These are phyloP conservation scores for Colletotrichum filicis DNA, from an alignment of 2,329 filamentous ascomycete species.

Conservation along the genomic window DNA sequence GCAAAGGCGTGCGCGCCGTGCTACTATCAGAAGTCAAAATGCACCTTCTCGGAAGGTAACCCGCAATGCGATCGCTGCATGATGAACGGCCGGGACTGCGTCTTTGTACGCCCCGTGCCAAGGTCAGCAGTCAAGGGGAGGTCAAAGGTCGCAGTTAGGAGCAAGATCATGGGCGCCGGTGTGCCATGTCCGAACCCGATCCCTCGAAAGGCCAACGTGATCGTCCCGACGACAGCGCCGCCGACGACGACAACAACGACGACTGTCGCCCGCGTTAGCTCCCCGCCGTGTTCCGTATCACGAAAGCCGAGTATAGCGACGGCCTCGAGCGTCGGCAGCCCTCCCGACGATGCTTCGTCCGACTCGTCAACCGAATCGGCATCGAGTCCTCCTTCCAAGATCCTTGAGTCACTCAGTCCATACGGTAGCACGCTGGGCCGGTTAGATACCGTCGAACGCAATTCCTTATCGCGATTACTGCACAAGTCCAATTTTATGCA, in stretches of 20 bases:
- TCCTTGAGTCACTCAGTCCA: constrained; percentile 25
- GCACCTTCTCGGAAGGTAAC: constrained; percentile 33
- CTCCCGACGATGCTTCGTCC: constrained; percentile 25
- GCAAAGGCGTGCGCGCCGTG: constrained; percentile 34
- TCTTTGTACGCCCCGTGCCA: constrained; percentile 34
- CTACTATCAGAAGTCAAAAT: constrained; percentile 36
- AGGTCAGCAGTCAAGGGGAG: constrained; percentile 30
- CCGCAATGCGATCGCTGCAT: constrained; percentile 33
- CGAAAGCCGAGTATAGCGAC: constrained; percentile 8
- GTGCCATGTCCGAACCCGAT: constrained; percentile 4
- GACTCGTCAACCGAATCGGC: constrained; percentile 31
- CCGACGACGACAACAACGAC: constrained; percentile 12
- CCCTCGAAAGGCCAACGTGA: constrained; percentile 3
- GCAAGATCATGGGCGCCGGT: constrained; percentile 24
- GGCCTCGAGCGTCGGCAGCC: constrained; percentile 14
- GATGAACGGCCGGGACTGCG: constrained; percentile 34
- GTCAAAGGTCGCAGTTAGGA: constrained; percentile 22
- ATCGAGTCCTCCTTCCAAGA: constrained; percentile 26
- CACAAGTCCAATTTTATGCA: constrained; percentile 33
- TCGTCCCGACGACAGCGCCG: constrained; percentile 5
- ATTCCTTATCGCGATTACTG: constrained; percentile 16
- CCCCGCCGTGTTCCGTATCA: not conserved
- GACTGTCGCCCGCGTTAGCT: not conserved
- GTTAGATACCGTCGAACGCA: constrained; percentile 3
- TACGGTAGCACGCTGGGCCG: constrained; percentile 26